Evolutionary conservation across 768 basidiomycete genomes (phyloP), one percentile per base, ranked within the genome.

Genomic region (Naganishia onofrii): DNA sequence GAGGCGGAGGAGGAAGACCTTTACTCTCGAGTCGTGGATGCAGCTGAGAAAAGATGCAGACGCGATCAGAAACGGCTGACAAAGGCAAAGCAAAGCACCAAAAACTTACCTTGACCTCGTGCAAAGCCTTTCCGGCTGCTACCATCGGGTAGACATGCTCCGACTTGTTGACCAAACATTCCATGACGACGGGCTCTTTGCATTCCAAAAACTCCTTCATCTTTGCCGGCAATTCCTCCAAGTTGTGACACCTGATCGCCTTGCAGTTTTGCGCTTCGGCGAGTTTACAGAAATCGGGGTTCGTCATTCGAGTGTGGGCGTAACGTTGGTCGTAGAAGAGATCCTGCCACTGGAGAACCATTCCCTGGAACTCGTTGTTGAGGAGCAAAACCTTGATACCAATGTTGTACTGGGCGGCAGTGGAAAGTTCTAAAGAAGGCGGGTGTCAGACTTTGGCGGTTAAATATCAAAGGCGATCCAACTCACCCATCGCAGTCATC

Each of bases 321-420:
- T 98, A 94, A n/a, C 96, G 88, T 42, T 88, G 85, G 69, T 94
- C 90, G 82, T 98, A 99, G 85, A 99, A 99, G 13, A 99, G 86
- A 81, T 98, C 92, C 85, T 98, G 96, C 96, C 95, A 98, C 84
- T 99, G 96, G 36, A 92, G 83, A 15, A 98, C 96, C 96, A 99
- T 99, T 67, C 96, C 96, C 81, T 96, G 94, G 86, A 93, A 96
- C 78, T 94, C 92, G 82, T 96, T 97, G 85, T 96, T 95, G 76
- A 97, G 82, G 28, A 96, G 82, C 74, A 96, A 84, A 48, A 93
- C 90, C 83, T 99, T 99, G 78, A 97, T 92, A 70, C 96, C 95
- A 73, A 99, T 96, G 77, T 86, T 82, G 83, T 86, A 93, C 78
- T 94, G 91, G 29, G 90, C 85, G 5, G 96, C 96, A 0, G 96